These are phyloP conservation scores for Petunia axillaris DNA, from an alignment of 257 asterid genomes.

Conservation along the genomic window DNA sequence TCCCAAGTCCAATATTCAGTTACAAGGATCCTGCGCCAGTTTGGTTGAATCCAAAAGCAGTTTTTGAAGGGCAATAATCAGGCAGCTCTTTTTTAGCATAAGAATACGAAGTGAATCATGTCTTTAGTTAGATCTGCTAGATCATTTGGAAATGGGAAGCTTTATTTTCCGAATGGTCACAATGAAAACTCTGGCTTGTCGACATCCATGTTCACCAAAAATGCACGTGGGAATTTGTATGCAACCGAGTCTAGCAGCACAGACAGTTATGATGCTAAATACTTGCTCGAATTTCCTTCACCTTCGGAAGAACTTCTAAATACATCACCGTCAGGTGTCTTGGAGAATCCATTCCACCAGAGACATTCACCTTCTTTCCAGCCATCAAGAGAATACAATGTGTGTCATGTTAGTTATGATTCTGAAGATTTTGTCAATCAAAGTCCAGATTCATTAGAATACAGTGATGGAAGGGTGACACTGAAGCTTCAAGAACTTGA, in stretches of 20 bases:
- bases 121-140: conserved; percentile 68
- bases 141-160: conserved; percentile 47
- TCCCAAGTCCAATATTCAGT: conserved; percentile 1
- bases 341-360: conserved; percentile 42
- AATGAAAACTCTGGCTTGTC: conserved; percentile 44
- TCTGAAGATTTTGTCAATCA: conserved; percentile 39
- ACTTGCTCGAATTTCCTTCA: conserved; percentile 66
- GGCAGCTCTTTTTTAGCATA: conserved; percentile 4
- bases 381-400: conserved; percentile 34
- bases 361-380: conserved; percentile 39
- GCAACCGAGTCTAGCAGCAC: conserved; percentile 58
- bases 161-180: conserved; percentile 50
- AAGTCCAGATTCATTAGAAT: conserved; percentile 52
- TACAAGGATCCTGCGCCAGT: background rate
- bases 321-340: conserved; percentile 39
- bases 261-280: conserved; percentile 54
- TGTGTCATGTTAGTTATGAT: conserved; percentile 39
- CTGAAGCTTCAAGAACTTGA: conserved; percentile 87
- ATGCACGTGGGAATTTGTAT: conserved; percentile 45
- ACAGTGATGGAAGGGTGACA: conserved; percentile 59
- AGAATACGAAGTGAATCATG: conserved; percentile 48
- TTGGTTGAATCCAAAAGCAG: conserved; percentile 23
- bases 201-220: conserved; percentile 46
- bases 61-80: conserved; percentile 26
- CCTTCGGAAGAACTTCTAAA: conserved; percentile 55